Percentiles rank a stretch among this genome's conserved stretches.
Evolutionary conservation across 768 basidiomycete species (phyloP).

Genomic region (Naganishia antarctica): DNA sequence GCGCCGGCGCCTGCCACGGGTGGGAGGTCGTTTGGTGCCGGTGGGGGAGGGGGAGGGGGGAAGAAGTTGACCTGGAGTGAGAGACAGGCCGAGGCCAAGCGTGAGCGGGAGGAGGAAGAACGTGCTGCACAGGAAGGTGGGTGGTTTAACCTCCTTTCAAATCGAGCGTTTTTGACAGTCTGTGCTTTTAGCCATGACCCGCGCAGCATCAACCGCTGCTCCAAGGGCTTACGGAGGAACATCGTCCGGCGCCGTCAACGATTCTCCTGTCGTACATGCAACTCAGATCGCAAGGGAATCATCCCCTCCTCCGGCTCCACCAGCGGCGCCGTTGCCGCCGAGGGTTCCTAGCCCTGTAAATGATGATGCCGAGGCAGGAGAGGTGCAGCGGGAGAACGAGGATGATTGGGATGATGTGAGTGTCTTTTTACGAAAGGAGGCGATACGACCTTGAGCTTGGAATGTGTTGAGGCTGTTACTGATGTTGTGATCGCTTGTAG

Average conservation of each 20-base stretch:
- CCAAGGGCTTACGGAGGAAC: constrained; percentile 19
- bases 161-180: not conserved
- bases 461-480: too few species aligned
- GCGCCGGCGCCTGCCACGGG: too few species aligned
- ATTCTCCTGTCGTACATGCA: constrained; percentile 29
- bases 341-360: constrained; percentile 5
- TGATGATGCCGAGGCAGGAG: constrained; percentile 29
- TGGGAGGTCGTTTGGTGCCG: constrained; percentile 16
- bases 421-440: too few species aligned
- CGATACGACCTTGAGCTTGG: too few species aligned
- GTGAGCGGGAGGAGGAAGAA: constrained; percentile 70
- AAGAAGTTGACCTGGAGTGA: constrained; percentile 93
- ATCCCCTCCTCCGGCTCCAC: constrained; percentile 44
- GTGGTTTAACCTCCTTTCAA: not conserved
- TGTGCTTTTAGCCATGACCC: constrained; percentile 32
- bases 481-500: constrained; percentile 28
- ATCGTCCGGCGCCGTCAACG: constrained; percentile 7
- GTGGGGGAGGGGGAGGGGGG: constrained; percentile 24
- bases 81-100: constrained; percentile 84
- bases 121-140: constrained; percentile 50
- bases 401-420: constrained; percentile 44
- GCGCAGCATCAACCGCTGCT: constrained; percentile 21
- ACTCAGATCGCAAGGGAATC: constrained; percentile 42
- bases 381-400: constrained; percentile 47
- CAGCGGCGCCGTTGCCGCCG: constrained; percentile 45